These are phyloP conservation scores for Mycena maculata DNA, from an alignment of 768 basidiomycete genomes.

Conservation along the genomic window DNA sequence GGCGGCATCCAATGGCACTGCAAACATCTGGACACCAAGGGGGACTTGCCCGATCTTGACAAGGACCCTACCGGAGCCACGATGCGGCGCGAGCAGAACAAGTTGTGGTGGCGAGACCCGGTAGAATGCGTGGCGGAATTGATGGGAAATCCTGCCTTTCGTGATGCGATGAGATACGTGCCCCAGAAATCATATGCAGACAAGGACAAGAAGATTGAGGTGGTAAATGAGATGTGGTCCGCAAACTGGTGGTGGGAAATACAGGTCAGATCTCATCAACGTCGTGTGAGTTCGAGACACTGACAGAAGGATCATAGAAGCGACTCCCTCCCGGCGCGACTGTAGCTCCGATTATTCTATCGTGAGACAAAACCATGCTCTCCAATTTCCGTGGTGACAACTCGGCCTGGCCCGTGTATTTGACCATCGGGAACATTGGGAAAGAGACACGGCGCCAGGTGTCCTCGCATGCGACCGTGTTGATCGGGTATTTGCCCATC, in stretches of 20 bases:
- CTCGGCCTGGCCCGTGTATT: conserved; percentile 48
- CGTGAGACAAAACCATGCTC: conserved; percentile 49
- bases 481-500: conserved; percentile 50
- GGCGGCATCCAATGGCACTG: conserved; percentile 37
- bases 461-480: conserved; percentile 40
- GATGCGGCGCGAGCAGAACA: conserved; percentile 27
- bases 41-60: conserved; percentile 22
- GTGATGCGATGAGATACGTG: conserved; percentile 37
- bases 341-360: conserved; percentile 44
- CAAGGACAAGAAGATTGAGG: not conserved
- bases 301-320: not conserved
- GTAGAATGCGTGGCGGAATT: conserved; percentile 33
- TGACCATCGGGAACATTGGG: conserved; percentile 46
- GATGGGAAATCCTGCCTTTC: conserved; percentile 40
- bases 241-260: conserved; percentile 47
- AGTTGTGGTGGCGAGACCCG: conserved; percentile 41
- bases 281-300: not conserved
- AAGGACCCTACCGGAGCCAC: conserved; percentile 21
- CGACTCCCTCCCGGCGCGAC: conserved; percentile 28
- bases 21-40: conserved; percentile 33
- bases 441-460: conserved; percentile 41
- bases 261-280: conserved; percentile 37
- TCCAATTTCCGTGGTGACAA: conserved; percentile 46
- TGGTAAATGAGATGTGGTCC: conserved; percentile 43
- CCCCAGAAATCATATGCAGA: conserved; percentile 36